Conservation (phyloP, 352 stramenopile species). For the Pythium oligandrum region DNA sequence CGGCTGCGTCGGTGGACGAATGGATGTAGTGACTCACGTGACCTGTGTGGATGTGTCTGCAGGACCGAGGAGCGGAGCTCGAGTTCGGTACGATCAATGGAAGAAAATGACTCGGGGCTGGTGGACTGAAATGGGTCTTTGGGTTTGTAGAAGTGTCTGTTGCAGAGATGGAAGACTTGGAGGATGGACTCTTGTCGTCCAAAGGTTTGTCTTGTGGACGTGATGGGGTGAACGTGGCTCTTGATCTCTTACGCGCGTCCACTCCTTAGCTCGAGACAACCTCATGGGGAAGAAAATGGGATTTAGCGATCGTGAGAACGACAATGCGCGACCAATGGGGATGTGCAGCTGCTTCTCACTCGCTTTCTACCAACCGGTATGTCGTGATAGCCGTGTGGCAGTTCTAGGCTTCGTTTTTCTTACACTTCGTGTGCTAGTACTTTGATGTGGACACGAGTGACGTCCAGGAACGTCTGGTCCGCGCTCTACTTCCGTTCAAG, state of each 20-base stretch:
- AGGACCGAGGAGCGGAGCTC: conserved; percentile 65
- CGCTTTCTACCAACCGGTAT: conserved; percentile 77
- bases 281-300: conserved; percentile 51
- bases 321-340: conserved; percentile 25
- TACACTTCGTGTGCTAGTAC: conserved; percentile 31
- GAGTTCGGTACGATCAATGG: conserved; percentile 52
- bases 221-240: too few species aligned
- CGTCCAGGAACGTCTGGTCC: conserved; percentile 69
- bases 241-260: too few species aligned
- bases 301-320: conserved; percentile 31
- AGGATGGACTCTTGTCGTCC: conserved; percentile 70
- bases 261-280: conserved; percentile 33
- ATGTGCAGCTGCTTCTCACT: conserved; percentile 81
- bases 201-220: conserved; percentile 31
- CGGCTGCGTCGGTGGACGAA: not conserved
- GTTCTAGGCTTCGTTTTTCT: too few species aligned
- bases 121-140: not conserved
- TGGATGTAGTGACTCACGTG: not conserved
- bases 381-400: conserved; percentile 8
- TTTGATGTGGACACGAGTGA: conserved; percentile 85
- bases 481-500: conserved; percentile 79
- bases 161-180: conserved; percentile 60
- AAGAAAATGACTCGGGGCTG: not conserved
- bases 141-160: conserved; percentile 63
- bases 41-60: not conserved